Evolutionary conservation across 140 eudicot genomes (phyloP).

Genomic region (Erigeron philadelphicus): DNA sequence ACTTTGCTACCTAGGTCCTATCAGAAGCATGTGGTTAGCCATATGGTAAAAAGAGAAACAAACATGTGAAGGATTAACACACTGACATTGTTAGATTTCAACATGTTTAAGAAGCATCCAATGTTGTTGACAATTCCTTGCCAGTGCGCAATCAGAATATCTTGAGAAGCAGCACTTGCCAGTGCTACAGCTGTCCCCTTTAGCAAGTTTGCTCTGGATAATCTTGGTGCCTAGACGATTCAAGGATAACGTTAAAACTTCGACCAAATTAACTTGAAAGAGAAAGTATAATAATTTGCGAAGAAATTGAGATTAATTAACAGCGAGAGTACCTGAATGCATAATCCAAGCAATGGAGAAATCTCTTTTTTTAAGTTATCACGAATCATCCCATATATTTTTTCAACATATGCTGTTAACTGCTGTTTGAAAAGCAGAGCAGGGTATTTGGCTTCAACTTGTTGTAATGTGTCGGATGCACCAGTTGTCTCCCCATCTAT

Average conservation of each 20-base stretch:
- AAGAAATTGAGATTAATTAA: neutral
- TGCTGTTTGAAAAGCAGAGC: constrained; percentile 87
- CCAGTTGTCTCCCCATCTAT: constrained; percentile 48
- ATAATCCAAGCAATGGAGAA: constrained; percentile 21
- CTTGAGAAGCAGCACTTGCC: constrained; percentile 50
- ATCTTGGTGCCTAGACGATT: constrained; percentile 69
- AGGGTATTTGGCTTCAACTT: constrained; percentile 91
- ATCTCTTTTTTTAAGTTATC: constrained; percentile 20
- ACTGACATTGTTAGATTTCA: constrained; percentile 78
- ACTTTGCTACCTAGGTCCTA: neutral
- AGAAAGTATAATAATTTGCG: neutral
- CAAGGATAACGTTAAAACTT: constrained; percentile 6
- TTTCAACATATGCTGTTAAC: constrained; percentile 80
- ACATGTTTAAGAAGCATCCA: constrained; percentile 58
- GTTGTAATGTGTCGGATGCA: constrained; percentile 40
- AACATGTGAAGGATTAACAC: constrained; percentile 15
- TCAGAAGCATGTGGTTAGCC: neutral
- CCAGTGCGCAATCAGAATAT: constrained; percentile 81
- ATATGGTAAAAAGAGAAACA: constrained; percentile 7
- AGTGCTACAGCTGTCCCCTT: constrained; percentile 70
- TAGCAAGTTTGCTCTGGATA: constrained; percentile 69
- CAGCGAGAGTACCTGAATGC: constrained; percentile 48
- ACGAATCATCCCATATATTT: constrained; percentile 81
- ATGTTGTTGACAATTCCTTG: constrained; percentile 88
- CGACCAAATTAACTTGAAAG: neutral